phyloP scores from a whole-genome alignment of 2,329 filamentous ascomycete species.

The Trichoderma lentiforme region DNA sequence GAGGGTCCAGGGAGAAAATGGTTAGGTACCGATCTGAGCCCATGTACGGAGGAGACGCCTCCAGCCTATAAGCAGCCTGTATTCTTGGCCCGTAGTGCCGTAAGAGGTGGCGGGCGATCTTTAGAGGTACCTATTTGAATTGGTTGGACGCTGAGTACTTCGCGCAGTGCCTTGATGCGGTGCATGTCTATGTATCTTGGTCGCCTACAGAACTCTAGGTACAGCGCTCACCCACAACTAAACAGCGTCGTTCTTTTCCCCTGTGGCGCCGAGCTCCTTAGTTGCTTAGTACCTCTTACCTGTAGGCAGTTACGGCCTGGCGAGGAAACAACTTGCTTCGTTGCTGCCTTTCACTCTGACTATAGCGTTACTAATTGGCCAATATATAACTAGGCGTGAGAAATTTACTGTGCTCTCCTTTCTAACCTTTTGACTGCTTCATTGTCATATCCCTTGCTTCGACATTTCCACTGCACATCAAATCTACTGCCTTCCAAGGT shows the following conservation, averaged over 20 bases:
- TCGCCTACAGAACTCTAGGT: neutral
- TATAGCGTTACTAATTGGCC: neutral
- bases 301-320: neutral
- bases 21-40: neutral
- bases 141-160: neutral
- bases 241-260: neutral
- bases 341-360: neutral
- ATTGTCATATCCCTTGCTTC: neutral
- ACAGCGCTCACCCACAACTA: neutral
- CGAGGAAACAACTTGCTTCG: neutral
- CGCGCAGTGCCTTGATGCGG: neutral
- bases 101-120: neutral
- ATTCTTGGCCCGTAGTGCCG: neutral
- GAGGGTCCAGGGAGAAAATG: neutral
- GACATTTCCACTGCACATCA: neutral
- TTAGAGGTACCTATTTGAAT: neutral
- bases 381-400: neutral
- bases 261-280: neutral
- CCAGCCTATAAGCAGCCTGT: neutral
- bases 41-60: neutral
- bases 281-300: neutral
- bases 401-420: neutral
- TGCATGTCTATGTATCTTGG: neutral
- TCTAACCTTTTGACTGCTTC: neutral
- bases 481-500: neutral